These are phyloP conservation scores for Omphalotus olearius DNA, from an alignment of 1,284 basidiomycete species.

Conservation along the genomic window DNA sequence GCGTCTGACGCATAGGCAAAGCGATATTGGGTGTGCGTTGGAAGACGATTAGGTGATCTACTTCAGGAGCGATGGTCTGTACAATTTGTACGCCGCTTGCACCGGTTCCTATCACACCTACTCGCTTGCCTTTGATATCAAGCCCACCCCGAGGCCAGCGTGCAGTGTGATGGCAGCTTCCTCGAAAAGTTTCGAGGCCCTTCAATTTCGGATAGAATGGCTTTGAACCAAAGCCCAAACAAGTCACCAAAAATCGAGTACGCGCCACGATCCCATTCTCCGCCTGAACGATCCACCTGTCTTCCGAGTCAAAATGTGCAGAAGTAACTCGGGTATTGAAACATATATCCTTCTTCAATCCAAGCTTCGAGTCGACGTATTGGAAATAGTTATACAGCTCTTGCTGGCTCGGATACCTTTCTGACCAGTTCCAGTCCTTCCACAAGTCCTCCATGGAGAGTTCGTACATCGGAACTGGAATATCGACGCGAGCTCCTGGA, in stretches of 20 bases:
- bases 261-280: conserved; percentile 16
- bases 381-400: conserved; percentile 22
- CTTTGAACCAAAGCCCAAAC: conserved; percentile 23
- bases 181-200: conserved; percentile 23
- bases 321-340: conserved; percentile 21
- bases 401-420: conserved; percentile 20
- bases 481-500: conserved; percentile 9
- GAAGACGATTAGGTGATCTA: conserved; percentile 22
- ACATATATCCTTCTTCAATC: conserved; percentile 22
- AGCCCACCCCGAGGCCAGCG: conserved; percentile 22
- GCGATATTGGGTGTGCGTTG: conserved; percentile 25
- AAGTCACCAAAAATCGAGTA: conserved; percentile 20
- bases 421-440: conserved; percentile 23
- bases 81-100: conserved; percentile 25
- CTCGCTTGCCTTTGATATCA: conserved; percentile 20
- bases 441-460: conserved; percentile 23
- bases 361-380: conserved; percentile 23
- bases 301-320: conserved; percentile 18
- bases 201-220: conserved; percentile 19
- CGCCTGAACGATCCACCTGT: conserved; percentile 21
- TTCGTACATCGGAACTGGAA: conserved; percentile 13
- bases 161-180: conserved; percentile 20
- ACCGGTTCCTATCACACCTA: conserved; percentile 26
- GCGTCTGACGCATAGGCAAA: conserved; percentile 20
- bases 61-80: conserved; percentile 19